Conservation (phyloP, 306 rosid genomes). For the Gynostemma pentaphyllum region DNA sequence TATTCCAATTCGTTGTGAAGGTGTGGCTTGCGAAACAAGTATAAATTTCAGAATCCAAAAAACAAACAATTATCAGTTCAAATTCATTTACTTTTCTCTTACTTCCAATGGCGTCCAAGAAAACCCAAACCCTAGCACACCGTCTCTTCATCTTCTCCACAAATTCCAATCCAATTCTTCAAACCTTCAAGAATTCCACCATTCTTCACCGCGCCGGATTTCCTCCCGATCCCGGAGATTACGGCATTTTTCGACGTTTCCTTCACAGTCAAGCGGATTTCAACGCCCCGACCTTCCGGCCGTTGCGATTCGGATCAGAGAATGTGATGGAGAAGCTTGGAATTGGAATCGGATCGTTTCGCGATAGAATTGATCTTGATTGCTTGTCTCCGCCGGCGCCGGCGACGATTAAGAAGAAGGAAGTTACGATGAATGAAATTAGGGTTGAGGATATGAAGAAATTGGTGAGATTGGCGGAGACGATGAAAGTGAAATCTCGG, state of each 20-base stretch:
- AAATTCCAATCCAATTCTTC: not conserved
- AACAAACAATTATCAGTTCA: not conserved
- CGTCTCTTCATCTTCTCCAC: not conserved
- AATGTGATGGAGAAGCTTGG: not conserved
- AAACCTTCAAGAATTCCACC: not conserved
- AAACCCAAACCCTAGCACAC: not conserved
- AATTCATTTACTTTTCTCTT: not conserved
- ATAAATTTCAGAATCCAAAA: not conserved
- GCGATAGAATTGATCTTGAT: not conserved
- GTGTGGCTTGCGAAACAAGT: not conserved
- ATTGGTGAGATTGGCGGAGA: slow-evolving; percentile 41
- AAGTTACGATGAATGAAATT: slow-evolving; percentile 10
- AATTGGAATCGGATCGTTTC: not conserved
- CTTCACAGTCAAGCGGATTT: not conserved
- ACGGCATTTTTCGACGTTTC: not conserved
- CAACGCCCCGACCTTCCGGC: not conserved
- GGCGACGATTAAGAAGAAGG: not conserved
- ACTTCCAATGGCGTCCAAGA: not conserved
- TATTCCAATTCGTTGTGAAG: not conserved
- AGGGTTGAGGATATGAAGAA: slow-evolving; percentile 45
- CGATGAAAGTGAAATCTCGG: slow-evolving; percentile 51
- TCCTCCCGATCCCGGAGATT: not conserved
- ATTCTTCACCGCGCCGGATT: not conserved
- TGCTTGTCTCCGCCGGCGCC: slow-evolving; percentile 4
- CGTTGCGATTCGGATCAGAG: not conserved